A percentile compares a stretch with the other conserved stretches of the same genome.
These are phyloP conservation scores for Diaporthe sp. DNA, from an alignment of 2,329 filamentous ascomycete genomes.

Conservation along the genomic window DNA sequence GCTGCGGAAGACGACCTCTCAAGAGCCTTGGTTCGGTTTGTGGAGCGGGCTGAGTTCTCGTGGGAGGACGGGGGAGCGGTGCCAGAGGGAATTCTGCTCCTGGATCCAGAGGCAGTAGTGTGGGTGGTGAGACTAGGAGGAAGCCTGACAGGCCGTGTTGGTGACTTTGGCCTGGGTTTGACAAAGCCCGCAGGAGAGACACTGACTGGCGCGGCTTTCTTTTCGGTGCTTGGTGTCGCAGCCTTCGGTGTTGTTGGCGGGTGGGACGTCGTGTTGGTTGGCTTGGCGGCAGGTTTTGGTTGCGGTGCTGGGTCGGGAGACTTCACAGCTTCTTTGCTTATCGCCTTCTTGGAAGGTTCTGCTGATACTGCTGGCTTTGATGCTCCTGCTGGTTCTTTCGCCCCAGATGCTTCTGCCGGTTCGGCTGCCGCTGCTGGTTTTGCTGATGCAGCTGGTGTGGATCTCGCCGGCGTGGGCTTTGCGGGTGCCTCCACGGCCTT, in stretches of 20 bases:
- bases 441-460: neutral
- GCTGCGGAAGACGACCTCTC: constrained; percentile 58
- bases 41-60: constrained; percentile 49
- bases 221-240: constrained; percentile 40
- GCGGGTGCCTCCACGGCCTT: neutral
- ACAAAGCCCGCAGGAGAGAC: constrained; percentile 54
- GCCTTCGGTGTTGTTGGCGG: constrained; percentile 26
- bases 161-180: constrained; percentile 74
- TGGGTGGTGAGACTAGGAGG: constrained; percentile 76
- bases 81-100: constrained; percentile 43
- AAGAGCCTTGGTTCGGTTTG: constrained; percentile 55
- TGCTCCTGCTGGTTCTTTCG: neutral
- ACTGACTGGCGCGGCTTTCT: constrained; percentile 57
- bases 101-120: constrained; percentile 76
- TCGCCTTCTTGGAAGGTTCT: neutral
- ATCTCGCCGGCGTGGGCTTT: neutral
- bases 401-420: neutral
- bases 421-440: neutral
- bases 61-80: constrained; percentile 48
- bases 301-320: constrained; percentile 10
- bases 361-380: neutral
- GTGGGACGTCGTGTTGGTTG: constrained; percentile 11
- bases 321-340: neutral
- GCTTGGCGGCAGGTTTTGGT: constrained; percentile 25
- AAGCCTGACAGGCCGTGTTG: constrained; percentile 74